Conservation (phyloP, 331 rosid genomes). For the Quercus tomentella region DNA sequence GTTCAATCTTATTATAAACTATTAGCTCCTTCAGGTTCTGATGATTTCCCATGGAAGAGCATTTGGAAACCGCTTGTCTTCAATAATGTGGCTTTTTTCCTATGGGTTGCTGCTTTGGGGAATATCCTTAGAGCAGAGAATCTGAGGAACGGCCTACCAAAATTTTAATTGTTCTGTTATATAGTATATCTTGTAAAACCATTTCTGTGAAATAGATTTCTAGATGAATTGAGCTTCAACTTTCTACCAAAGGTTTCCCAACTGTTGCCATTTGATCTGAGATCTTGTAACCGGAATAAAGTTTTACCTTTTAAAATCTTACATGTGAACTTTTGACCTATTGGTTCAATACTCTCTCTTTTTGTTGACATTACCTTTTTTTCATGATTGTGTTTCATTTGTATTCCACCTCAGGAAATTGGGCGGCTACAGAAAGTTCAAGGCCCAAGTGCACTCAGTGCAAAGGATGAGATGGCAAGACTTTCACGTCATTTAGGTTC, state of each 20-base stretch:
- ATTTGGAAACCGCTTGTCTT: too few relatives aligned
- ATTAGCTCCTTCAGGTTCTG: too few relatives aligned
- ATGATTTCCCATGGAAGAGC: too few relatives aligned
- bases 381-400: not conserved
- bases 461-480: constrained; percentile 98
- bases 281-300: not conserved
- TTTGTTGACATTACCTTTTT: not conserved
- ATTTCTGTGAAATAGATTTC: not conserved
- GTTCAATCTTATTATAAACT: too few relatives aligned
- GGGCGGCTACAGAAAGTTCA: constrained; percentile 90
- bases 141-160: not conserved
- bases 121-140: too few relatives aligned
- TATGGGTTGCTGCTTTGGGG: too few relatives aligned
- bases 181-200: not conserved
- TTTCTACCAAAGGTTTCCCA: not conserved
- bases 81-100: too few relatives aligned
- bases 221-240: not conserved
- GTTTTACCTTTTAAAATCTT: not conserved
- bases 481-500: constrained; percentile 97
- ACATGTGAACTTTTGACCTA: not conserved
- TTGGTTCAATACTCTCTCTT: not conserved
- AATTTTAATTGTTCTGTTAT: not conserved
- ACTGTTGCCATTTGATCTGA: not conserved
- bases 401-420: constrained; percentile 51
- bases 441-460: constrained; percentile 90